Evolutionary conservation across 371 early-diverging fungal species (phyloP), one percentile per base, ranked within the genome.

Genomic region (Syncephalastrum sp.): DNA sequence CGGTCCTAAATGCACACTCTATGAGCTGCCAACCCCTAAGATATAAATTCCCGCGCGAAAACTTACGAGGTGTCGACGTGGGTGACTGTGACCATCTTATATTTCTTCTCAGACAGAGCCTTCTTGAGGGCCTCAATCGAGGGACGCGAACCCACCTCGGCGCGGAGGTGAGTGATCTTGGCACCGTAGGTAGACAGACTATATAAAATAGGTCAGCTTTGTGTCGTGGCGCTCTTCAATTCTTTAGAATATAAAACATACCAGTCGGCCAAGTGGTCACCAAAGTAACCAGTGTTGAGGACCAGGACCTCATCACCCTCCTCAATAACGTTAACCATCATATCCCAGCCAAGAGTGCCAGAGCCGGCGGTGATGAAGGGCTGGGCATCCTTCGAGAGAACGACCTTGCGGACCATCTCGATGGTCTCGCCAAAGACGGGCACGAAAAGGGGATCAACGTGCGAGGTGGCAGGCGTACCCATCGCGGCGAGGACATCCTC

Each of bases 331-430:
- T 98, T 98, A 51, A 90, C 86, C 57, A 91, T 88, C 83, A 91
- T 88, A 77, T 97, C 97, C 97, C 98, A 97, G 23, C 94, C 94
- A 46, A 96, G 79, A 17, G 92, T 94, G 38, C 98, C 96, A 8
- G 95, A 94, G 54, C 97, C 98, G 42, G 95, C 86, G 47, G 95
- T 81, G 64, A 98, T 82, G 72, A 97, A 93, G 23, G 98, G 97
- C 72, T 98, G 97, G 13, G 87, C 95, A n/a, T 74, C 75, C 55
- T 87, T 83, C 19, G 92, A 88, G 50, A 86, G 77, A 46, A 95
- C 83, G 14, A 95, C 88, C 59, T 88, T 70, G 56, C 95, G 86
- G 33, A 91, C 77, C 71, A 91, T 83, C 69, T 93, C 92, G 57
- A 98, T 82, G 14, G 87, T 65, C 54, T 88, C 88, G 51, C 97